A percentile compares a stretch with the other conserved stretches of the same genome.
Conservation (phyloP, 2,329 filamentous ascomycete species). For the Penicillium psychrosexuale region DNA sequence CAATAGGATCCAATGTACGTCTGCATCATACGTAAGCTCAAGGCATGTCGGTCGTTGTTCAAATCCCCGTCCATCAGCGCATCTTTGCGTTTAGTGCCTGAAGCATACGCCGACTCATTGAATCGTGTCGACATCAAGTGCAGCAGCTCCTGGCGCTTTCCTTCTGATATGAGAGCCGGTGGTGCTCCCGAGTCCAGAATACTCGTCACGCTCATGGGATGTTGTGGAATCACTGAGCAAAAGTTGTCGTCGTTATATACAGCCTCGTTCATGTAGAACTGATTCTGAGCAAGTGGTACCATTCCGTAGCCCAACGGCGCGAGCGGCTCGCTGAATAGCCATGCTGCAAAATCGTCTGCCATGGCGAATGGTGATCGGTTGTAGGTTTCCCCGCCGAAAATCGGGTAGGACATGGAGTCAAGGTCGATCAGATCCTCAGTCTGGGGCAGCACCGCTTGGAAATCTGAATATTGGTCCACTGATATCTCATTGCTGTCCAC, state of each 20-base stretch:
- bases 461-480: conserved; percentile 19
- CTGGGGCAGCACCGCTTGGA: conserved; percentile 15
- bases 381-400: conserved; percentile 80
- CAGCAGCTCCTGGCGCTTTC: conserved; percentile 79
- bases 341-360: conserved; percentile 82
- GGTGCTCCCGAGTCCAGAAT: conserved; percentile 76
- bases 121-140: conserved; percentile 79
- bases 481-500: conserved; percentile 18
- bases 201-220: conserved; percentile 87
- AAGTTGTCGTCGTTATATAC: conserved; percentile 47
- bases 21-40: conserved; percentile 94
- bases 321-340: conserved; percentile 70
- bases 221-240: conserved; percentile 56
- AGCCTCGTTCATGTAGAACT: conserved; percentile 52
- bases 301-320: conserved; percentile 53
- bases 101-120: conserved; percentile 72
- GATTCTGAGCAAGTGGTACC: conserved; percentile 45
- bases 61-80: conserved; percentile 75
- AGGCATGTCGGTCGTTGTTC: conserved; percentile 57
- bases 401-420: conserved; percentile 59
- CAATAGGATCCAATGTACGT: conserved; percentile 91
- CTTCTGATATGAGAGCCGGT: conserved; percentile 77
- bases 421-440: conserved; percentile 24
- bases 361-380: conserved; percentile 86
- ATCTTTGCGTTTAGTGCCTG: conserved; percentile 71